Conservation (phyloP, 176 grass and related monocot genomes). For the Triticum urartu region DNA sequence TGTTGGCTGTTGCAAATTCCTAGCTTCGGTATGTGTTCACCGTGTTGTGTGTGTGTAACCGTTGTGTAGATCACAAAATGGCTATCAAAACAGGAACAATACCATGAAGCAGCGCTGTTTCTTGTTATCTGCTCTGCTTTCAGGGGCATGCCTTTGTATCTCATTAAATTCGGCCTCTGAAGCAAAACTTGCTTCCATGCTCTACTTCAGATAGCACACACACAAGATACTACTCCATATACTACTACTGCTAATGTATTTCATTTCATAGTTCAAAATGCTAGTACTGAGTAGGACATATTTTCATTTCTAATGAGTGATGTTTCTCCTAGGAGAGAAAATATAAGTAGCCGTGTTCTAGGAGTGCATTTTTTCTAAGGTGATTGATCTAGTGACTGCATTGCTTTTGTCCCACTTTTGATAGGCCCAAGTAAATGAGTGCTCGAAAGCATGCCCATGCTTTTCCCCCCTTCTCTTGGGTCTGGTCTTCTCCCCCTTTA, state of each 20-base stretch:
- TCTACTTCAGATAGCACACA: no score
- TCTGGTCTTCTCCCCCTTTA: background rate
- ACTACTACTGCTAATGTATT: background rate
- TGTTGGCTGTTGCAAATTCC: no score
- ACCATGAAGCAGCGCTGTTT: background rate
- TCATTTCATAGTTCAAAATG: background rate
- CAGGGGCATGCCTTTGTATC: no score
- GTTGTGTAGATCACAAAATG: no score
- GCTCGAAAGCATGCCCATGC: conserved; percentile 42
- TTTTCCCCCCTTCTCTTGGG: conserved; percentile 36
- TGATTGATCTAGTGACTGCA: conserved; percentile 36
- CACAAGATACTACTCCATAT: background rate
- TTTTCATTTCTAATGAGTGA: background rate
- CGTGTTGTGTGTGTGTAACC: no score
- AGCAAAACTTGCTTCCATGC: no score
- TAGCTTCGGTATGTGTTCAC: no score
- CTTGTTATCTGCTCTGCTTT: no score
- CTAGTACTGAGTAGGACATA: no score
- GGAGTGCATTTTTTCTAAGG: background rate
- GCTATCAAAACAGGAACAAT: no score
- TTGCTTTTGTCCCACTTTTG: conserved; percentile 54
- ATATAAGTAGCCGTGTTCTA: background rate
- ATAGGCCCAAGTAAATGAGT: conserved; percentile 45
- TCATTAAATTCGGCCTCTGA: no score
- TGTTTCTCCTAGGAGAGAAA: background rate